Evolutionary conservation across 2,329 filamentous ascomycete genomes (phyloP).

Genomic region (Zasmidium angulare): DNA sequence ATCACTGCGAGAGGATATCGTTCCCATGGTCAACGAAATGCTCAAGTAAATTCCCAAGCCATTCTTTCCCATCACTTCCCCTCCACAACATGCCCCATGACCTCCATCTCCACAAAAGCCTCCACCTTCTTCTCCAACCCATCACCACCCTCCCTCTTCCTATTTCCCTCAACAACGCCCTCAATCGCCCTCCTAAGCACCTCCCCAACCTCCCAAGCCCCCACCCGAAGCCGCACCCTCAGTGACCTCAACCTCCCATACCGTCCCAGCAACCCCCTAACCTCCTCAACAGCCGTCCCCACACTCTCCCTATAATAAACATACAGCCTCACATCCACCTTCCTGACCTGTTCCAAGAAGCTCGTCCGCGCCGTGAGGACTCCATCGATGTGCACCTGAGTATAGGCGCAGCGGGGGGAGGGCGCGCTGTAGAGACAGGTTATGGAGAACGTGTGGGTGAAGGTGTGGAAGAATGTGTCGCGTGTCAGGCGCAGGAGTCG

Average conservation of each 20-base stretch:
- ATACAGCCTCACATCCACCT: slow-evolving; percentile 3
- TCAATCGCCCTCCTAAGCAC: not conserved
- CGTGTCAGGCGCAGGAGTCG: slow-evolving; percentile 7
- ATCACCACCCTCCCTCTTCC: not conserved
- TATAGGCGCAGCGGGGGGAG: slow-evolving; percentile 7
- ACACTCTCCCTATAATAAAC: slow-evolving; percentile 2
- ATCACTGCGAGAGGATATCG: too few relatives aligned
- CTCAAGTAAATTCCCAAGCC: too few relatives aligned
- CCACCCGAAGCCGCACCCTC: not conserved
- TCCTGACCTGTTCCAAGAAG: slow-evolving; percentile 1
- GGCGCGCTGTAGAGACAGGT: slow-evolving; percentile 2
- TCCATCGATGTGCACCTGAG: slow-evolving; percentile 5
- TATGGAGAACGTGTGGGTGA: not conserved
- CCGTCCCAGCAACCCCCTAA: not conserved
- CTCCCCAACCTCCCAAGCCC: slow-evolving; percentile 1
- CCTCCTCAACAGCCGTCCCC: not conserved
- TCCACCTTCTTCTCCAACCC: not conserved
- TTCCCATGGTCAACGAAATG: too few relatives aligned
- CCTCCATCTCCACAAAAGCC: not conserved
- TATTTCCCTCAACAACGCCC: not conserved
- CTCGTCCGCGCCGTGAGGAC: not conserved
- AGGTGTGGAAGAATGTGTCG: slow-evolving; percentile 10
- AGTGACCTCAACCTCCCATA: not conserved
- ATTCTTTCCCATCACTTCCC: too few relatives aligned
- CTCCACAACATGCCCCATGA: slow-evolving; percentile 3